phyloP scores from a whole-genome alignment of 495 filamentous ascomycete genomes.

The Cercophora sp. region DNA sequence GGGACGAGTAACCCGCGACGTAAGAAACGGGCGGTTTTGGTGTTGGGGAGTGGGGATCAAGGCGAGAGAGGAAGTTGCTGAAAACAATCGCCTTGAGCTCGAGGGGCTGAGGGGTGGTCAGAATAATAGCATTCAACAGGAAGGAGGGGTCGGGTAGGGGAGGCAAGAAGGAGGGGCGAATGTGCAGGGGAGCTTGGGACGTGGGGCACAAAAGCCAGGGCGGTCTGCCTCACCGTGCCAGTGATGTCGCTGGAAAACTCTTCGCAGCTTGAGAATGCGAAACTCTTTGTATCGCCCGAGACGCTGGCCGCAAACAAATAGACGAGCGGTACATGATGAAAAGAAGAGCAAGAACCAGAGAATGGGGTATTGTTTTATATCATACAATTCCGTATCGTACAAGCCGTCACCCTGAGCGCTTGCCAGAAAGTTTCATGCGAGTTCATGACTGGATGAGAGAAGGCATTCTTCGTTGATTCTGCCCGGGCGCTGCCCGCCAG shows the following conservation, averaged over 20 bases:
- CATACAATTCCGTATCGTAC: conserved; percentile 16
- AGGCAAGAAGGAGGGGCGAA: background rate
- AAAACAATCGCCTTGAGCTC: conserved; percentile 16
- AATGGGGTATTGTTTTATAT: conserved; percentile 7
- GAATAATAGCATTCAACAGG: background rate
- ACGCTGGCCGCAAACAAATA: conserved; percentile 17
- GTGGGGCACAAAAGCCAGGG: background rate
- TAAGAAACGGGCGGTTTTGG: background rate
- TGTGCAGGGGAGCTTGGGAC: too few relatives aligned
- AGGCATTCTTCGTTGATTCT: background rate
- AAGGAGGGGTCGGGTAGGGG: background rate
- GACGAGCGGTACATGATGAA: conserved; percentile 28
- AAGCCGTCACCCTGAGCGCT: background rate
- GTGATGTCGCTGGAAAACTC: conserved; percentile 25
- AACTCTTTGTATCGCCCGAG: conserved; percentile 22
- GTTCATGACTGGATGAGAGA: background rate
- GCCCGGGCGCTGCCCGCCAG: background rate
- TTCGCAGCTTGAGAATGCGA: conserved; percentile 11
- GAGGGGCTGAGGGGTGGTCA: conserved; percentile 20
- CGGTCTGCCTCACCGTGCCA: conserved; percentile 11
- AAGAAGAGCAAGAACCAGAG: background rate
- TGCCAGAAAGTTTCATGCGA: conserved; percentile 1
- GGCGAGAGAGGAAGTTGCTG: conserved; percentile 13
- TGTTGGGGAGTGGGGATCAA: too few relatives aligned
- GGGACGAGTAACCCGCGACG: conserved; percentile 12